These are phyloP conservation scores for Phyllosticta paracitricarpa DNA, from an alignment of 2,329 filamentous ascomycete species.

Conservation along the genomic window DNA sequence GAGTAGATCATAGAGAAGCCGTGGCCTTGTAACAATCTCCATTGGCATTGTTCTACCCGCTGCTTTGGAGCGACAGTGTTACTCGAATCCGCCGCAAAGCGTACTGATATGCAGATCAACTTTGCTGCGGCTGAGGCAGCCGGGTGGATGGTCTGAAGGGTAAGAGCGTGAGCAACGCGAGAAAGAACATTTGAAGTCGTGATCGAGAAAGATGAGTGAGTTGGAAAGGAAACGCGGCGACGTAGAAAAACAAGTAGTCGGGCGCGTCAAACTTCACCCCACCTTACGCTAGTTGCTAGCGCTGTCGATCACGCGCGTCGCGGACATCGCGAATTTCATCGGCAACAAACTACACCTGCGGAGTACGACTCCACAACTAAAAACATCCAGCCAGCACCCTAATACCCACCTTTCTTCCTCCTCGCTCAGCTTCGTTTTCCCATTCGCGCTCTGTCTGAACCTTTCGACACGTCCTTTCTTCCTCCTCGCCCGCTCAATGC, in stretches of 20 bases:
- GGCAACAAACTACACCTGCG: background rate
- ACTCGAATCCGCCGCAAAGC: too few species aligned
- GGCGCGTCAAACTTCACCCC: background rate
- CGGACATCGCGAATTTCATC: constrained; percentile 4
- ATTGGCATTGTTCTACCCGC: too few species aligned
- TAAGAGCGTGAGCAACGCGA: too few species aligned
- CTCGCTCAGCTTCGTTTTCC: background rate
- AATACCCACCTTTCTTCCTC: background rate
- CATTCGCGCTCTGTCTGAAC: background rate
- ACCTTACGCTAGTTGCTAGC: background rate
- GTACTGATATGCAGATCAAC: too few species aligned
- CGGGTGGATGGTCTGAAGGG: too few species aligned
- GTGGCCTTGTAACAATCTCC: too few species aligned
- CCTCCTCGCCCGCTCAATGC: constrained; percentile 48
- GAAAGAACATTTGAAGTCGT: too few species aligned
- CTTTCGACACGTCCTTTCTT: background rate
- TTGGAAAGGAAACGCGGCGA: background rate
- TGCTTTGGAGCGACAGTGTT: too few species aligned
- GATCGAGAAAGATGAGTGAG: too few species aligned
- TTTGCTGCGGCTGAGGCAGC: too few species aligned
- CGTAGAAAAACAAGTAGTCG: background rate
- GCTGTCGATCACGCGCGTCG: constrained; percentile 7
- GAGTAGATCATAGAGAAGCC: too few species aligned
- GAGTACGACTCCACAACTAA: background rate
- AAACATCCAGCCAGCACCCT: constrained; percentile 1